Percentiles rank a stretch among this genome's conserved stretches.
These are phyloP conservation scores for Penicillium sumatraense DNA, from an alignment of 2,329 filamentous ascomycete genomes.

Conservation along the genomic window DNA sequence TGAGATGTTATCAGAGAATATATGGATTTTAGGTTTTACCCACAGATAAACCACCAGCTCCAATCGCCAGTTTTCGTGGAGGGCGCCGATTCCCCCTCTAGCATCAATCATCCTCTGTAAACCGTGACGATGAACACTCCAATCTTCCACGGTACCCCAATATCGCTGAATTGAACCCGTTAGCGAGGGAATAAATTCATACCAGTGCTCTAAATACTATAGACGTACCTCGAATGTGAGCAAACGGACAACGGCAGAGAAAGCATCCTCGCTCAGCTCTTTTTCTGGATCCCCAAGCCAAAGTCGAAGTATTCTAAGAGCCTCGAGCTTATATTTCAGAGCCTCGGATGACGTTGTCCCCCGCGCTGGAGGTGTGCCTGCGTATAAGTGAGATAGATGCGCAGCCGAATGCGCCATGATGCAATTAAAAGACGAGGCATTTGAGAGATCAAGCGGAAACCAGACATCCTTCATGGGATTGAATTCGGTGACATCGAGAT, in stretches of 20 bases:
- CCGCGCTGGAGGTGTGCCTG: conserved; percentile 27
- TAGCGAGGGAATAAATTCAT: neutral
- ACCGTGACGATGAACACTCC: conserved; percentile 39
- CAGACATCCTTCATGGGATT: conserved; percentile 49
- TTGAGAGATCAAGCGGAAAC: conserved; percentile 47
- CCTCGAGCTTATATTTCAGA: conserved; percentile 40
- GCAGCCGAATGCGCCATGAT: conserved; percentile 50
- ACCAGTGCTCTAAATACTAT: neutral
- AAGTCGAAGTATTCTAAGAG: conserved; percentile 38
- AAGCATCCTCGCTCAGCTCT: conserved; percentile 40
- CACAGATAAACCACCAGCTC: conserved; percentile 36
- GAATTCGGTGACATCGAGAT: conserved; percentile 31
- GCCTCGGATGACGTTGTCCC: conserved; percentile 28
- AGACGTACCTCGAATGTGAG: conserved; percentile 39
- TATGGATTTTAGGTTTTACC: conserved; percentile 8
- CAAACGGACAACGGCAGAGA: conserved; percentile 37
- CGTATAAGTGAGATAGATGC: conserved; percentile 42
- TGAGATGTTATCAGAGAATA: neutral
- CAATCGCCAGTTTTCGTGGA: conserved; percentile 36
- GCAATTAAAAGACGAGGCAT: conserved; percentile 46
- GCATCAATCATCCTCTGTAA: conserved; percentile 39
- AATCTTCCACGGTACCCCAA: conserved; percentile 38
- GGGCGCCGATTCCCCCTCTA: conserved; percentile 33
- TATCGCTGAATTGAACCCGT: conserved; percentile 26
- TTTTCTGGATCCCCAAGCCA: conserved; percentile 38